Evolutionary conservation across 306 rosid species (phyloP).

Genomic region (Rosa rugosa): DNA sequence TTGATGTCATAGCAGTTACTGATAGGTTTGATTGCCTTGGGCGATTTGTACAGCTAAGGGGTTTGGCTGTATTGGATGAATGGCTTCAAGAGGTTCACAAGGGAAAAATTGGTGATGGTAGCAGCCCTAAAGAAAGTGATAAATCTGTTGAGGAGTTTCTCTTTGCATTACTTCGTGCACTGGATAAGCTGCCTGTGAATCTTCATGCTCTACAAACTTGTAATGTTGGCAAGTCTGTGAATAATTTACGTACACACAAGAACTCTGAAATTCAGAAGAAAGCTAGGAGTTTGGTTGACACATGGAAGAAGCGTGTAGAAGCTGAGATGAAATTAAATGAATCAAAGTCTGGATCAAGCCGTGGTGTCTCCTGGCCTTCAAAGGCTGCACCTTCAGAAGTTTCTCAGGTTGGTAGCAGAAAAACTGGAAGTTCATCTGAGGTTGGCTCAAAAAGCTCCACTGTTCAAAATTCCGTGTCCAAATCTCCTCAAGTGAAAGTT

Average conservation of each 20-base stretch:
- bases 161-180: slow-evolving; percentile 72
- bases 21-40: slow-evolving; percentile 67
- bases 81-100: slow-evolving; percentile 92
- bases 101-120: slow-evolving; percentile 68
- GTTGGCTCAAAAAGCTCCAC: slow-evolving; percentile 59
- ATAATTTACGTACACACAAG: slow-evolving; percentile 69
- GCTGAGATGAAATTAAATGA: slow-evolving; percentile 81
- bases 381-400: slow-evolving; percentile 55
- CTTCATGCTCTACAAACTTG: slow-evolving; percentile 71
- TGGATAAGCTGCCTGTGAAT: slow-evolving; percentile 76
- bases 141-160: slow-evolving; percentile 81
- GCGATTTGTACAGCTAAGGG: slow-evolving; percentile 68
- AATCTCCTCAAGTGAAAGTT: slow-evolving; percentile 52
- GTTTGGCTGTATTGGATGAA: slow-evolving; percentile 80
- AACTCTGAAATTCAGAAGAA: slow-evolving; percentile 77
- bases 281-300: slow-evolving; percentile 80
- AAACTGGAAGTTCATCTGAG: slow-evolving; percentile 57
- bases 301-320: slow-evolving; percentile 90
- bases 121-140: slow-evolving; percentile 57
- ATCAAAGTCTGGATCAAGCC: slow-evolving; percentile 62
- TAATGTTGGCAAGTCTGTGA: slow-evolving; percentile 81
- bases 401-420: slow-evolving; percentile 56
- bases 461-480: slow-evolving; percentile 51
- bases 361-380: slow-evolving; percentile 56
- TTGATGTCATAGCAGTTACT: slow-evolving; percentile 72